phyloP scores from a whole-genome alignment of 768 basidiomycete genomes.

The Phlebiopsis gigantea region DNA sequence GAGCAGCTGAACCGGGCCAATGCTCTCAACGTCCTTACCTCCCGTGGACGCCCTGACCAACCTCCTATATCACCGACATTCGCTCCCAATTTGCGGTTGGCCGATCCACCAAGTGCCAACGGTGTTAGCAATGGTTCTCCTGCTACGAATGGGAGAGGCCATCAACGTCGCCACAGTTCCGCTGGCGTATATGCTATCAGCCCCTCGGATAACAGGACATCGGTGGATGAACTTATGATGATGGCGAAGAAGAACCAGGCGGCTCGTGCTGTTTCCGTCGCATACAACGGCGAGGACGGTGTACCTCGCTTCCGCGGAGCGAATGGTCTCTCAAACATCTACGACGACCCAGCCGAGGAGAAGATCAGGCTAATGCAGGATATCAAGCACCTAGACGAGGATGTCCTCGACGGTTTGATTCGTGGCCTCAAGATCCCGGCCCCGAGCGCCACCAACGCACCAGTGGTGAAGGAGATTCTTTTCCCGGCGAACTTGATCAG shows the following conservation, averaged over 20 bases:
- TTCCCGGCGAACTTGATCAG: constrained; percentile 99
- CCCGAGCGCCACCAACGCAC: constrained; percentile 84
- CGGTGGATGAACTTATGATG: constrained; percentile 73
- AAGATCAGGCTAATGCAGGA: constrained; percentile 94
- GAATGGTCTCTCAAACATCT: constrained; percentile 64
- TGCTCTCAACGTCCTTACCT: constrained; percentile 82
- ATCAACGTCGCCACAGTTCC: constrained; percentile 83
- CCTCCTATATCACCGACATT: constrained; percentile 78
- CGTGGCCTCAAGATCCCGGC: constrained; percentile 90
- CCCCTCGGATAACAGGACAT: constrained; percentile 61
- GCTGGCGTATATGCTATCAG: constrained; percentile 68
- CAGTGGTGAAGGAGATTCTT: constrained; percentile 94
- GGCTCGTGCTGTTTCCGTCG: constrained; percentile 80
- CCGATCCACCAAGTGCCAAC: constrained; percentile 37
- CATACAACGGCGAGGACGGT: constrained; percentile 79
- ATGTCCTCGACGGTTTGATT: constrained; percentile 86
- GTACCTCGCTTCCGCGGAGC: constrained; percentile 58
- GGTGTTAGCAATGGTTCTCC: constrained; percentile 33
- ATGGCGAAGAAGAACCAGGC: constrained; percentile 68
- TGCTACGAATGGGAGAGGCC: constrained; percentile 39
- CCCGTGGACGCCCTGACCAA: constrained; percentile 55
- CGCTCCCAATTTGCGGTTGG: constrained; percentile 65
- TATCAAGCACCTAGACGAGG: constrained; percentile 84
- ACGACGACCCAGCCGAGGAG: constrained; percentile 91
- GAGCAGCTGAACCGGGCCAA: constrained; percentile 97